Percentiles rank a stretch among this genome's conserved stretches.
These are phyloP conservation scores for Marasmius sp. DNA, from an alignment of 1,284 basidiomycete species.

Conservation along the genomic window DNA sequence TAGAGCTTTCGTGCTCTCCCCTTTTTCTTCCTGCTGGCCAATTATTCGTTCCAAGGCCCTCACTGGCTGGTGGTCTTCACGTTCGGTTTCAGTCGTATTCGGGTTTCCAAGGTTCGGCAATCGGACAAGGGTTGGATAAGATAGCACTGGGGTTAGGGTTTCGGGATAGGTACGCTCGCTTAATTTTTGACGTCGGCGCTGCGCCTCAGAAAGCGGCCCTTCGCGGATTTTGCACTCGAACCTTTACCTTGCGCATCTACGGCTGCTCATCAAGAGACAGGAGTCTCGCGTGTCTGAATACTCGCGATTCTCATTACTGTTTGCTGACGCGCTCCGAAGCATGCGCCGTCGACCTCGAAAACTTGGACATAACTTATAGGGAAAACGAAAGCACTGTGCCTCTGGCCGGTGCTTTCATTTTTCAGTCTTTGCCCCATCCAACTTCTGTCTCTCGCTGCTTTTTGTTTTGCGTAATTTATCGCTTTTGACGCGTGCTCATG, in stretches of 20 bases:
- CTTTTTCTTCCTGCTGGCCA: not conserved
- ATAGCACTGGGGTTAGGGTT: not conserved
- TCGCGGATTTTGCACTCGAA: not conserved
- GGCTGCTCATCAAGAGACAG: conserved; percentile 37
- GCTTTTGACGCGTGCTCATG: conserved; percentile 49
- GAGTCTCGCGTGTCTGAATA: conserved; percentile 36
- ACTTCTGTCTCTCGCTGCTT: not conserved
- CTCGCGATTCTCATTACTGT: conserved; percentile 23
- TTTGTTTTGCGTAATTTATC: conserved; percentile 33
- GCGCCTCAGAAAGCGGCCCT: too few relatives aligned
- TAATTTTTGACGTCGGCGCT: too few relatives aligned
- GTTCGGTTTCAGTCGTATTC: too few relatives aligned
- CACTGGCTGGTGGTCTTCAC: not conserved
- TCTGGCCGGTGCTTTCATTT: conserved; percentile 6
- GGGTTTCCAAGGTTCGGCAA: not conserved
- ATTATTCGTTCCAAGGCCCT: not conserved
- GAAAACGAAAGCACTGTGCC: too few relatives aligned
- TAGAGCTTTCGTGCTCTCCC: not conserved
- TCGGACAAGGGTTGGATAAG: not conserved
- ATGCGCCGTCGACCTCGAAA: conserved; percentile 8
- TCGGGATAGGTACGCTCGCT: not conserved
- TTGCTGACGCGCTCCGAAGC: conserved; percentile 18
- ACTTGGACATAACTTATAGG: conserved; percentile 15
- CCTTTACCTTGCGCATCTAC: conserved; percentile 29
- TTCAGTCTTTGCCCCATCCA: not conserved